Evolutionary conservation across 2,329 filamentous ascomycete genomes (phyloP).

Genomic region (Cladosporium cucumerinum): DNA sequence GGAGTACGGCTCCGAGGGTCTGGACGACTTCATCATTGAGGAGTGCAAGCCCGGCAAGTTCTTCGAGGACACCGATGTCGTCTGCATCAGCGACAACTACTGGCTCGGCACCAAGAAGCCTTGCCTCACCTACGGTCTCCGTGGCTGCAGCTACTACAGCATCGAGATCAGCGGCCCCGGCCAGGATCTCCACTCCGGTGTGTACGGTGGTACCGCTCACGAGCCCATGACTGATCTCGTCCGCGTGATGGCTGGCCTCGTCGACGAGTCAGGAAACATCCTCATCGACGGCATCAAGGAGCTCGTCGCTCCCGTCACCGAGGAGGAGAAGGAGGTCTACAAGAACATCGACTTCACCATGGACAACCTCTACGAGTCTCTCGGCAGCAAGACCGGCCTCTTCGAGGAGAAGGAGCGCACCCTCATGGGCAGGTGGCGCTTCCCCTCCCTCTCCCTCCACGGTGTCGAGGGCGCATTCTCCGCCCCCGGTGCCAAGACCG

Average conservation of each 20-base stretch:
- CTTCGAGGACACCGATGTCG: conserved; percentile 92
- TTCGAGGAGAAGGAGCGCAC: conserved; percentile 85
- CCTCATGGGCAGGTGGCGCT: conserved; percentile 94
- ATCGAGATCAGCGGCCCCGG: conserved; percentile 86
- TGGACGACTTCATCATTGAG: conserved; percentile 88
- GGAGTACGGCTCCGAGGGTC: conserved; percentile 93
- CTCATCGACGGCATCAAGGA: conserved; percentile 90
- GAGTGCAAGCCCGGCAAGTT: conserved; percentile 76
- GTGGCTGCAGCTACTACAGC: conserved; percentile 97
- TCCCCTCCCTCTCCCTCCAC: conserved; percentile 89
- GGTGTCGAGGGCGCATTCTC: conserved; percentile 94
- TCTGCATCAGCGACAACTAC: conserved; percentile 99
- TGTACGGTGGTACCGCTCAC: conserved; percentile 93
- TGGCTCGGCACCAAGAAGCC: conserved; percentile 99
- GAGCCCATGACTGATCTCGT: conserved; percentile 98
- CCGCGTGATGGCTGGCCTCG: conserved; percentile 74
- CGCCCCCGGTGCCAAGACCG: conserved; percentile 90
- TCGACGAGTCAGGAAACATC: conserved; percentile 89
- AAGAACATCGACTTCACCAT: conserved; percentile 90
- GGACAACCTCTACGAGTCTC: conserved; percentile 87
- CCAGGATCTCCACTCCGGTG: conserved; percentile 91
- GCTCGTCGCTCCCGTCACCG: conserved; percentile 82
- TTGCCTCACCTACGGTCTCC: conserved; percentile 93
- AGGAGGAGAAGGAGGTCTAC: conserved; percentile 86
- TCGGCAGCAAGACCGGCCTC: conserved; percentile 86